These are phyloP conservation scores for Kluyveromyces nonfermentans DNA, from an alignment of 805 yeast genomes.

Conservation along the genomic window DNA sequence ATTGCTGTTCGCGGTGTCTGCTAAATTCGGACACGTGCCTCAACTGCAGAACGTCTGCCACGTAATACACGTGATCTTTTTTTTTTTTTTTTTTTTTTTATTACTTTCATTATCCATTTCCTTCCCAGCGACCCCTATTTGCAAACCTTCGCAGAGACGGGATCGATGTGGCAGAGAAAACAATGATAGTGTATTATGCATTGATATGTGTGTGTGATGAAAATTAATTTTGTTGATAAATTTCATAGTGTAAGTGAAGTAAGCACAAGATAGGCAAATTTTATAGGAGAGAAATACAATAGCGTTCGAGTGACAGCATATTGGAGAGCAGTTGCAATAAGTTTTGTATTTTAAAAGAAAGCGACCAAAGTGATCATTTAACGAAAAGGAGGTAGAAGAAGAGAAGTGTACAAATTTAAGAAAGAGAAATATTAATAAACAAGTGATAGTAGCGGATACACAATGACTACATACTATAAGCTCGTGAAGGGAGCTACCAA, in stretches of 20 bases:
- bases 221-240: not conserved
- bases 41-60: not conserved
- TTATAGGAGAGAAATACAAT: not conserved
- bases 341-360: not conserved
- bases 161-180: not conserved
- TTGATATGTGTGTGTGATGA: not conserved
- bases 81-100: no score
- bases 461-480: slow-evolving; percentile 60
- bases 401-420: not conserved
- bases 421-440: not conserved
- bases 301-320: not conserved
- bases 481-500: slow-evolving; percentile 73
- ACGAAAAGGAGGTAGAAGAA: not conserved
- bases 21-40: not conserved
- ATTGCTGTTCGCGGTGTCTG: not conserved
- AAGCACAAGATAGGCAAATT: not conserved
- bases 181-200: no score
- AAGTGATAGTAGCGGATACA: not conserved
- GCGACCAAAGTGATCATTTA: not conserved
- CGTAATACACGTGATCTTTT: not conserved
- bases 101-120: no score
- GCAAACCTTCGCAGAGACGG: not conserved
- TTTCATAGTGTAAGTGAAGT: not conserved
- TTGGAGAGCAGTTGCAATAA: not conserved
- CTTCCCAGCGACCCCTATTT: not conserved